Evolutionary conservation across 192 early-diverging fungal species (phyloP).

Genomic region (Diversispora eburnea): DNA sequence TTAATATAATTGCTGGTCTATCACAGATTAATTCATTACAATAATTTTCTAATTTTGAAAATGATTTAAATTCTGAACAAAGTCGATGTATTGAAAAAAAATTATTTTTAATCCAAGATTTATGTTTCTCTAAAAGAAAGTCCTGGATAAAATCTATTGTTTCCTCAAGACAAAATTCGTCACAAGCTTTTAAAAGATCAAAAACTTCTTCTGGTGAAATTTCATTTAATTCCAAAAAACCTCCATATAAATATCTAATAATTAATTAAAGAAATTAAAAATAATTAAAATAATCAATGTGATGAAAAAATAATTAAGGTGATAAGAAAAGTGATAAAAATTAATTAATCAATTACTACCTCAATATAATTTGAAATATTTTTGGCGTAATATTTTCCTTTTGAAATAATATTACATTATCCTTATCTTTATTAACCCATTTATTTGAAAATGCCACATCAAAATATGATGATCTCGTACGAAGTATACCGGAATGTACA

Average conservation of each 20-base stretch:
- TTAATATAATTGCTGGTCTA: not conserved
- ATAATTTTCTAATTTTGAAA: not conserved
- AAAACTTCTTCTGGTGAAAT: too few species aligned
- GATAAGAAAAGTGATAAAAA: not conserved
- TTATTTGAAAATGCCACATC: not conserved
- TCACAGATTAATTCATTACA: not conserved
- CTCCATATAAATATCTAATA: too few species aligned
- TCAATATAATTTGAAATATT: slow-evolving; percentile 3
- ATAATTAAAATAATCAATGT: not conserved
- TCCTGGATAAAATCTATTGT: too few species aligned
- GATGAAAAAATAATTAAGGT: not conserved
- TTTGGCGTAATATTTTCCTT: slow-evolving; percentile 10
- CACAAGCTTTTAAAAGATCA: too few species aligned
- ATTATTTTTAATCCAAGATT: too few species aligned
- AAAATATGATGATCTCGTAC: slow-evolving; percentile 16
- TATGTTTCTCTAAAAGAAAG: too few species aligned
- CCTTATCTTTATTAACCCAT: not conserved
- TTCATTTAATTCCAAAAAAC: too few species aligned
- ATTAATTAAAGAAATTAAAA: too few species aligned
- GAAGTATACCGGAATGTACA: slow-evolving; percentile 15
- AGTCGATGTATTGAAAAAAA: too few species aligned
- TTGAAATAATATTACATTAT: not conserved
- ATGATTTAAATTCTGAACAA: too few species aligned
- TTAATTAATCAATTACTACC: not conserved
- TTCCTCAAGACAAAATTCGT: too few species aligned